Evolutionary conservation across 768 basidiomycete species (phyloP).

Genomic region (Exidia glandulosa): DNA sequence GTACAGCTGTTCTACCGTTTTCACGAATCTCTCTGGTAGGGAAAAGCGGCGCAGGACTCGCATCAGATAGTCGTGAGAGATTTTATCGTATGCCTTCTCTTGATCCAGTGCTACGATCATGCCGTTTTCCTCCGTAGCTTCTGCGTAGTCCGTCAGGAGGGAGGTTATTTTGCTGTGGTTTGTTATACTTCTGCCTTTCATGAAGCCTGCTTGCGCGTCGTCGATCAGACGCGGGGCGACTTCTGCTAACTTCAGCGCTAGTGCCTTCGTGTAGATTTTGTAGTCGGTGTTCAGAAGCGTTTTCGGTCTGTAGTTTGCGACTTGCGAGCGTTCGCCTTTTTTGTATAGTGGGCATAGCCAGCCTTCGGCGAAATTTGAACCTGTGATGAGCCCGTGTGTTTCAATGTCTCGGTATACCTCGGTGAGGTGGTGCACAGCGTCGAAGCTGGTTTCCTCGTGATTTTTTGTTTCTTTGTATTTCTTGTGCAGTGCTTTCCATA

Average conservation of each 20-base stretch:
- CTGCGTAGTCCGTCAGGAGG: conserved; percentile 6
- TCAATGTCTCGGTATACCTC: conserved; percentile 36
- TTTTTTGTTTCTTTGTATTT: neutral
- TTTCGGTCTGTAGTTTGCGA: conserved; percentile 13
- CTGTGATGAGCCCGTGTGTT: conserved; percentile 8
- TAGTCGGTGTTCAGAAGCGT: conserved; percentile 21
- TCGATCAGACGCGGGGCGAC: conserved; percentile 17
- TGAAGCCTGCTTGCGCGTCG: conserved; percentile 29
- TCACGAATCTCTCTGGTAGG: conserved; percentile 10
- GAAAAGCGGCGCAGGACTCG: neutral
- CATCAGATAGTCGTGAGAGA: conserved; percentile 11
- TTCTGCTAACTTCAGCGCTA: conserved; percentile 11
- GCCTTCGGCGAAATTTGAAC: conserved; percentile 16
- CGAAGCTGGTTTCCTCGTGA: neutral
- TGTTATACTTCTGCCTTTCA: conserved; percentile 19
- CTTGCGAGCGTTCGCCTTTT: conserved; percentile 13
- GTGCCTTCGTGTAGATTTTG: conserved; percentile 18
- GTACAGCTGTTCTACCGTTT: conserved; percentile 20
- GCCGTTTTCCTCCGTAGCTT: conserved; percentile 7
- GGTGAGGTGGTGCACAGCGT: conserved; percentile 12
- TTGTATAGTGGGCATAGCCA: conserved; percentile 31
- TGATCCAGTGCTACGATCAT: conserved; percentile 10
- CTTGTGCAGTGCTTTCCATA: neutral
- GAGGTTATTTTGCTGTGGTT: conserved; percentile 22
- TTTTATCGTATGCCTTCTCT: conserved; percentile 13